phyloP scores from a whole-genome alignment of 1,284 basidiomycete genomes.

The Naganishia albida region DNA sequence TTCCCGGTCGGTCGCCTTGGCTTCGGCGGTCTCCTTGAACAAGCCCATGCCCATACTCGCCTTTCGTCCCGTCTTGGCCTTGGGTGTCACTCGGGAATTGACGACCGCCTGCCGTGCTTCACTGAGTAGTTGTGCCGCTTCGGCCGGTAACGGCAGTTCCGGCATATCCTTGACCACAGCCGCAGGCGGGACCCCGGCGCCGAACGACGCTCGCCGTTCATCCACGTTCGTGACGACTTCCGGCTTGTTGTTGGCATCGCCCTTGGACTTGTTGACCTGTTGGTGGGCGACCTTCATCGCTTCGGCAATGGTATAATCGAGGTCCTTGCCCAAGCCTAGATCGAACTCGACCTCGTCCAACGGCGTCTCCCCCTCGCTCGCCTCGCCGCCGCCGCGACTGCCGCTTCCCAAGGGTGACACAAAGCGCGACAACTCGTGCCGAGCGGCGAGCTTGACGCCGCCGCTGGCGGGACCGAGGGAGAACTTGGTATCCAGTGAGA shows the following conservation, averaged over 20 bases:
- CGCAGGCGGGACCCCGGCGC: background rate
- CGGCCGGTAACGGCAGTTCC: slow-evolving; percentile 48
- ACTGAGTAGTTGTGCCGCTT: slow-evolving; percentile 47
- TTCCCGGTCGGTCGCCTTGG: slow-evolving; percentile 28
- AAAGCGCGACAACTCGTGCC: slow-evolving; percentile 13
- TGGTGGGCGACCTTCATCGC: slow-evolving; percentile 41
- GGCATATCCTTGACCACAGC: slow-evolving; percentile 10
- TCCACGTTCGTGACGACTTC: background rate
- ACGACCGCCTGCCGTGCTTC: slow-evolving; percentile 43
- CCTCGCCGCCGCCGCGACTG: background rate
- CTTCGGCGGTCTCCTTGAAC: slow-evolving; percentile 48
- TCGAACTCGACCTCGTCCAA: slow-evolving; percentile 41
- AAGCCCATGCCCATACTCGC: slow-evolving; percentile 55
- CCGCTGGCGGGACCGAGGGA: slow-evolving; percentile 37
- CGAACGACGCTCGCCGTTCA: background rate
- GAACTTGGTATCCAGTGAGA: slow-evolving; percentile 51
- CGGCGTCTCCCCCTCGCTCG: slow-evolving; percentile 10
- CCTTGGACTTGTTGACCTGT: slow-evolving; percentile 7
- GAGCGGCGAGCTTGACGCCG: background rate
- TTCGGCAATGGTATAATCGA: slow-evolving; percentile 49
- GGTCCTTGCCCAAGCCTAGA: slow-evolving; percentile 48
- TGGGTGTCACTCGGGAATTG: slow-evolving; percentile 2
- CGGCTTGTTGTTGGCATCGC: background rate
- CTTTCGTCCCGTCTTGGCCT: slow-evolving; percentile 51
- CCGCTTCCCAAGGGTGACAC: slow-evolving; percentile 10